phyloP scores from a whole-genome alignment of 2,329 filamentous ascomycete genomes.

The Sporothrix inflata region DNA sequence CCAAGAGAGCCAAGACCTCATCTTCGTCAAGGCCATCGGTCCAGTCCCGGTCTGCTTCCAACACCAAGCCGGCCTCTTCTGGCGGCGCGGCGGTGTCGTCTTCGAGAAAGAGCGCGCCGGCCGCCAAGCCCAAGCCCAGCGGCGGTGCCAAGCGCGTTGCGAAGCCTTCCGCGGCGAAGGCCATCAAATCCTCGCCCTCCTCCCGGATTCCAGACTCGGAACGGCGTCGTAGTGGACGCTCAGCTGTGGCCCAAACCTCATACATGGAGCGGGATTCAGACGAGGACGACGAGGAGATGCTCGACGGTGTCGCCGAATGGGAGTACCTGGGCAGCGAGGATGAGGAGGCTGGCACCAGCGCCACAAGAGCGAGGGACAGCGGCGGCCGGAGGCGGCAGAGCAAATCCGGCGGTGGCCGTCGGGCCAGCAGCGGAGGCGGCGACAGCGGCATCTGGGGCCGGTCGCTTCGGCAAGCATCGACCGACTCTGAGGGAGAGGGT shows the following conservation, averaged over 20 bases:
- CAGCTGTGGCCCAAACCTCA: slow-evolving; percentile 48
- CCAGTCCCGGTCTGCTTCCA: slow-evolving; percentile 36
- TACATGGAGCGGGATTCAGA: slow-evolving; percentile 62
- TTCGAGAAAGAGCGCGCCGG: slow-evolving; percentile 38
- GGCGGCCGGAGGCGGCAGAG: slow-evolving; percentile 14
- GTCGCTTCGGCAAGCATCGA: slow-evolving; percentile 30
- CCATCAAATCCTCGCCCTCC: slow-evolving; percentile 24
- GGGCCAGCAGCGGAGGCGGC: slow-evolving; percentile 16
- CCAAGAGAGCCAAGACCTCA: slow-evolving; percentile 45
- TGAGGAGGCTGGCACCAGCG: slow-evolving; percentile 3
- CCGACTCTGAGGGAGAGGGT: slow-evolving; percentile 23
- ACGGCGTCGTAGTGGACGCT: slow-evolving; percentile 60
- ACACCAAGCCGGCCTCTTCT: slow-evolving; percentile 34
- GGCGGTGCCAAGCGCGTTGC: slow-evolving; percentile 23
- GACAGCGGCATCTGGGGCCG: slow-evolving; percentile 27
- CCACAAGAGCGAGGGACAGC: background rate
- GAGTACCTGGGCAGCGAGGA: slow-evolving; percentile 50
- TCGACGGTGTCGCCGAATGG: slow-evolving; percentile 63
- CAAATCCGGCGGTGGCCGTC: slow-evolving; percentile 10
- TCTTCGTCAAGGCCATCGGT: slow-evolving; percentile 39
- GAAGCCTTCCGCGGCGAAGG: slow-evolving; percentile 22
- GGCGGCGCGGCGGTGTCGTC: slow-evolving; percentile 34
- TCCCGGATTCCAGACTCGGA: slow-evolving; percentile 46
- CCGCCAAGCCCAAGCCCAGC: slow-evolving; percentile 15
- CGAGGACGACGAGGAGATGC: slow-evolving; percentile 65